These are phyloP conservation scores for Aspergillus nomiae DNA, from an alignment of 2,329 filamentous ascomycete species.

Conservation along the genomic window DNA sequence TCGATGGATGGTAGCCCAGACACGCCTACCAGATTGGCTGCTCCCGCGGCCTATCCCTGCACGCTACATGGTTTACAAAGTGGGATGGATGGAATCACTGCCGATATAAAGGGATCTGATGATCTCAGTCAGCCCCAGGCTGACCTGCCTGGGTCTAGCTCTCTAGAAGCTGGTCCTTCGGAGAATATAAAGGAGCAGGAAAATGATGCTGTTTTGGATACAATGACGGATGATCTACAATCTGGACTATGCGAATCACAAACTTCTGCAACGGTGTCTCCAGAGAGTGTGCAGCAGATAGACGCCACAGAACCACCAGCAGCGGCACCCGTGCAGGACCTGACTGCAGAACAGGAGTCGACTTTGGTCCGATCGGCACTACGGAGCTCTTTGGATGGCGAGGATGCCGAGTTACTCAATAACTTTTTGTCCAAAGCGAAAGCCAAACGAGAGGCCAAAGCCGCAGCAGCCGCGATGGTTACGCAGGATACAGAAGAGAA, in stretches of 20 bases:
- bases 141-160: neutral
- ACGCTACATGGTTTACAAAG: constrained; percentile 23
- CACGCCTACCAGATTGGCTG: constrained; percentile 10
- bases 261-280: neutral
- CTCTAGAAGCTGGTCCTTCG: neutral
- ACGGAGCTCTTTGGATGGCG: constrained; percentile 40
- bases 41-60: constrained; percentile 21
- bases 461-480: constrained; percentile 21
- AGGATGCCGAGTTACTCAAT: constrained; percentile 43
- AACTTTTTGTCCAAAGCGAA: constrained; percentile 44
- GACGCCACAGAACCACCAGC: constrained; percentile 5
- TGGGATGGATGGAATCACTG: constrained; percentile 8
- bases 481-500: constrained; percentile 23
- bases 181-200: neutral
- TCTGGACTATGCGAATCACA: constrained; percentile 2
- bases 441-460: constrained; percentile 43
- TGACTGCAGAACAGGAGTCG: constrained; percentile 34
- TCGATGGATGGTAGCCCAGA: constrained; percentile 17
- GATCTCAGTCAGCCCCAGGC: constrained; percentile 5
- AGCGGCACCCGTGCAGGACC: constrained; percentile 23
- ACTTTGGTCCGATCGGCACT: constrained; percentile 40
- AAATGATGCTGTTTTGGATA: constrained; percentile 11
- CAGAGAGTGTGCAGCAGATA: neutral
- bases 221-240: constrained; percentile 15
- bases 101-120: constrained; percentile 19